Conservation (phyloP, 2,329 filamentous ascomycete species). For the Fusarium beomiforme region DNA sequence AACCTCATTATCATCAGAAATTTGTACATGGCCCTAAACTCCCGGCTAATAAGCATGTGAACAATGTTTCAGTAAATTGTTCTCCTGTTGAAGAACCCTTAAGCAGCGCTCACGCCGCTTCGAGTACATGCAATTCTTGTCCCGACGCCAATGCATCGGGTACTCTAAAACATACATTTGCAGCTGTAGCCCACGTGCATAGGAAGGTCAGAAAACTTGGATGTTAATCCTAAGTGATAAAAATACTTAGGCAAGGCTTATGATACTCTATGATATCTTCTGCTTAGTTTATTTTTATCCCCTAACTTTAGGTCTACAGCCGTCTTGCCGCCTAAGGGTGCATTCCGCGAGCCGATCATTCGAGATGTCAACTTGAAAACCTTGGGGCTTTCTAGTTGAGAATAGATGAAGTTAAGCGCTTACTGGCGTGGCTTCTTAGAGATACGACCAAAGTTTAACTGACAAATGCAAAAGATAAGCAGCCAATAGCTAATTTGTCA, state of each 20-base stretch:
- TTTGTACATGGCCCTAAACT: background rate
- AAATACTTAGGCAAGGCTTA: no score
- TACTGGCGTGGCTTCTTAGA: conserved; percentile 1
- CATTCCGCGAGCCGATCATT: conserved; percentile 1
- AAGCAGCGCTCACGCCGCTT: conserved; percentile 9
- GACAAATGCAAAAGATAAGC: background rate
- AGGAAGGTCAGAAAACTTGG: no score
- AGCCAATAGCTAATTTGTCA: background rate
- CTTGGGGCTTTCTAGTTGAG: background rate
- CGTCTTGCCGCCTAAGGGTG: no score
- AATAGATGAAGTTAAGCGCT: background rate
- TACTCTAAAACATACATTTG: background rate
- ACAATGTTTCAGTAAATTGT: background rate
- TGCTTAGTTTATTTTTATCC: no score
- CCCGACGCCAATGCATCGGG: background rate
- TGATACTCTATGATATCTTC: no score
- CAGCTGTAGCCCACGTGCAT: background rate
- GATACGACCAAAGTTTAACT: background rate
- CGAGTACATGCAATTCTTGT: background rate
- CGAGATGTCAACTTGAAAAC: background rate
- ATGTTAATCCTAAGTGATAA: no score
- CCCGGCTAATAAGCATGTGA: background rate
- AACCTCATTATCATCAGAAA: background rate
- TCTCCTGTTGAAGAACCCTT: background rate
- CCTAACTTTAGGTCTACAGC: no score